Evolutionary conservation across 2,329 filamentous ascomycete species (phyloP), one percentile per base, ranked within the genome.

Genomic region (Colletotrichum sansevieriae): DNA sequence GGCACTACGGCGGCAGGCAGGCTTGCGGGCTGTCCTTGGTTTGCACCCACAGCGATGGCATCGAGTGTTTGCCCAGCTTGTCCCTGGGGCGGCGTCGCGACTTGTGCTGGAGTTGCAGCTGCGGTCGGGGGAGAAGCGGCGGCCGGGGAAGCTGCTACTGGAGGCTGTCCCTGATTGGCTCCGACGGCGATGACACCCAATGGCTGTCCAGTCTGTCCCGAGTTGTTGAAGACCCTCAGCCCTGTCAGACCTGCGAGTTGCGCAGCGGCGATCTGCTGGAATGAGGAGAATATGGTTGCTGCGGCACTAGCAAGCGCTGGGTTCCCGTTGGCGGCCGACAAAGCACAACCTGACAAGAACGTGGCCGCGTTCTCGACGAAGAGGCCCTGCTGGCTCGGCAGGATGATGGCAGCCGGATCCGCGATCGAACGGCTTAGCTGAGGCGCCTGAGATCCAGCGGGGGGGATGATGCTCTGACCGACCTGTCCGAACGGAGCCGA

Each of bases 391-490:
- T 79, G 77, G 70, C 73, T 71, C 3, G 78, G 73, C 29, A 80
- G 71, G 65, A 82, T 80, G 66, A 82, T 81, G 56, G 74, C 72
- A 18, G 80, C 80, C 9, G 80, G 80, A 70, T 81, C 80, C 6
- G 72, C 71, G 61, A 81, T 76, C 52, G 80, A 70, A 59, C 79
- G 72, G 37, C 76, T 77, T 41, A 76, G 72, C 15, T 72, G 71
- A 8, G 77, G 77, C 4, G 77, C 74, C 15, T 73, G 70, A 15
- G 75, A 74, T 56, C 75, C 78, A 71, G 75, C 75, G 8, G 79
- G 78, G 58, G 81, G 75, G 66, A 81, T 76, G 63, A 81, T 49
- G 59, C 72, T 75, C 71, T 79, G 74, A 72, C 75, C 75, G 54
- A 77, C 35, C 56, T 75, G 74, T 35, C 78, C 79, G 56, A 79